Evolutionary conservation across 306 rosid genomes (phyloP).

Genomic region (Citrullus mucosospermus): DNA sequence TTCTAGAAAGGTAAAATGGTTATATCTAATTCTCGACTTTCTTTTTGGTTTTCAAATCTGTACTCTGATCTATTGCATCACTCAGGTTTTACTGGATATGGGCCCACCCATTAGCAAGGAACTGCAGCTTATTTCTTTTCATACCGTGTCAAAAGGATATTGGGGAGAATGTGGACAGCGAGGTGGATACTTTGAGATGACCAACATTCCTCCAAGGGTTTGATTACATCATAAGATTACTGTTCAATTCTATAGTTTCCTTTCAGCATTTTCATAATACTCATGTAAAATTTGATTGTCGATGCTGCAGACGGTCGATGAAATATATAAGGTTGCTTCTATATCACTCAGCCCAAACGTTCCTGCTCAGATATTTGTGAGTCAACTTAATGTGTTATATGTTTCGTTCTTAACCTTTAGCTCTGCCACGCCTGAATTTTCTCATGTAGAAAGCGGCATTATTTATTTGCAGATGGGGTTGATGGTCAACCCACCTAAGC

Average conservation of each 20-base stretch:
- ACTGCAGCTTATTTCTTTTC: slow-evolving; percentile 81
- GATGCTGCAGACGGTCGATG: slow-evolving; percentile 80
- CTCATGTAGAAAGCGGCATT: slow-evolving; percentile 9
- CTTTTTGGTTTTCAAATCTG: slow-evolving; percentile 4
- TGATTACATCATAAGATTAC: slow-evolving; percentile 13
- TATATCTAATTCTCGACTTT: slow-evolving; percentile 3
- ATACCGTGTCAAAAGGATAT: slow-evolving; percentile 89
- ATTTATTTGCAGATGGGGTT: slow-evolving; percentile 70
- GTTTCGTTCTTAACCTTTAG: background rate
- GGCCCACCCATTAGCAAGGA: slow-evolving; percentile 86
- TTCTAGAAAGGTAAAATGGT: slow-evolving; percentile 56
- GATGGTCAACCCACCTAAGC: slow-evolving; percentile 87
- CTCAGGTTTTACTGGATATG: slow-evolving; percentile 68
- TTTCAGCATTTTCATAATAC: background rate
- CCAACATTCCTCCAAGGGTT: slow-evolving; percentile 90
- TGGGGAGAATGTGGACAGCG: slow-evolving; percentile 99
- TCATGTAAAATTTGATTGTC: background rate
- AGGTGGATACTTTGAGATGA: slow-evolving; percentile 98
- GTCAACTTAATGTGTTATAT: slow-evolving; percentile 14
- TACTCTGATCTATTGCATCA: slow-evolving; percentile 9
- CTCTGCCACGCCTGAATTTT: background rate
- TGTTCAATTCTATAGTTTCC: background rate
- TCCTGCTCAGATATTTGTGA: slow-evolving; percentile 98
- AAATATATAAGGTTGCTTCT: slow-evolving; percentile 87
- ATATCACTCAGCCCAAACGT: slow-evolving; percentile 93